These are phyloP conservation scores for Knoxdaviesia proteae DNA, from an alignment of 2,329 filamentous ascomycete genomes.

Conservation along the genomic window DNA sequence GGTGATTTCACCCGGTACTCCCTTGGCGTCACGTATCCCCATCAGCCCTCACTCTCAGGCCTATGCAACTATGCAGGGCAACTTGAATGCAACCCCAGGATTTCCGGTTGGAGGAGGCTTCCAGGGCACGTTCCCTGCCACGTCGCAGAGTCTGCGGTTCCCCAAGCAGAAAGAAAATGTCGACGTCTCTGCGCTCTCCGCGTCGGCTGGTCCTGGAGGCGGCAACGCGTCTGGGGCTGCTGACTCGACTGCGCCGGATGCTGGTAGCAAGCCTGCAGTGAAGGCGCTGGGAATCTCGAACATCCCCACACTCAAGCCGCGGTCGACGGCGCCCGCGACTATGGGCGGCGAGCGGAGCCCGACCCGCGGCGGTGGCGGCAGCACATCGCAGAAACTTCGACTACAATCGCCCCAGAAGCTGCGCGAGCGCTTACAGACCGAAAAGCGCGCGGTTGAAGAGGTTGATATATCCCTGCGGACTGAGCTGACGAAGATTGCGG, in stretches of 20 bases:
- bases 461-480: constrained; percentile 49
- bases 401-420: constrained; percentile 54
- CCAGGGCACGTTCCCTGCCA: no score
- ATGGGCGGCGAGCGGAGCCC: constrained; percentile 7
- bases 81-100: no score
- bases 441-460: constrained; percentile 53
- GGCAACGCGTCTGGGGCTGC: no score
- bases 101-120: no score
- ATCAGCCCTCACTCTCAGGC: constrained; percentile 23
- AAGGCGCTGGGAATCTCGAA: constrained; percentile 31
- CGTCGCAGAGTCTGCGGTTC: constrained; percentile 10
- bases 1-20: no score
- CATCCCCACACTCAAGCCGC: constrained; percentile 30
- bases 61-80: neutral
- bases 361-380: constrained; percentile 18
- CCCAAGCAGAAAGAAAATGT: constrained; percentile 30
- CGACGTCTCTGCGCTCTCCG: constrained; percentile 3
- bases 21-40: constrained; percentile 26
- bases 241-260: no score
- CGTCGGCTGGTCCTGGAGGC: no score
- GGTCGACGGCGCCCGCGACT: constrained; percentile 6
- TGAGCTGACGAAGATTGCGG: constrained; percentile 60
- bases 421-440: constrained; percentile 65
- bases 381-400: constrained; percentile 30
- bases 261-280: no score